These are phyloP conservation scores for Blastobotrys serpentis DNA, from an alignment of 1,139 yeast genomes.

Conservation along the genomic window DNA sequence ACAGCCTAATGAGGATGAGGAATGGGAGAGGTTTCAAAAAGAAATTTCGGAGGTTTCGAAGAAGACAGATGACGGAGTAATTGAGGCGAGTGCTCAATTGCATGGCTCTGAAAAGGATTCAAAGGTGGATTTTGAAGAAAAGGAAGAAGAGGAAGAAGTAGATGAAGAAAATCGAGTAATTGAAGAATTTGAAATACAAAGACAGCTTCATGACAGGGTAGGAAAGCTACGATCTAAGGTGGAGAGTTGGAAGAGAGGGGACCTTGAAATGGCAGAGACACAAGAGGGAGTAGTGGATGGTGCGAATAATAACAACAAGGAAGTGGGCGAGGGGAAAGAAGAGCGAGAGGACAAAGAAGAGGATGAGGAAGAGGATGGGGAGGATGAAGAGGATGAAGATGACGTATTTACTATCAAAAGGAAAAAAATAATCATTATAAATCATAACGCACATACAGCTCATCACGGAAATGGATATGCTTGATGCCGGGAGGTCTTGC, in stretches of 20 bases:
- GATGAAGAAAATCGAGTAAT: conserved; percentile 6
- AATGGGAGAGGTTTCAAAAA: conserved; percentile 26
- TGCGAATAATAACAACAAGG: not conserved
- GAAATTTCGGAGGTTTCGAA: conserved; percentile 19
- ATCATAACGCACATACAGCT: conserved; percentile 61
- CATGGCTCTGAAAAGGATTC: conserved; percentile 10
- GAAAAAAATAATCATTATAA: conserved; percentile 3
- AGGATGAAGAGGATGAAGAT: conserved; percentile 19
- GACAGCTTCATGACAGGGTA: conserved; percentile 1
- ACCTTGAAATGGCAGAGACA: too few relatives aligned
- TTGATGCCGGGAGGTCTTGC: conserved; percentile 73
- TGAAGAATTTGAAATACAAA: conserved; percentile 10
- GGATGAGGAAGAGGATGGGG: conserved; percentile 15
- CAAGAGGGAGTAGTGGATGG: not conserved
- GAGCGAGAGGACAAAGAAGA: conserved; percentile 10
- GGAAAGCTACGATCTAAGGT: not conserved
- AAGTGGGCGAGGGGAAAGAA: conserved; percentile 2
- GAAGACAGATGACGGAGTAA: conserved; percentile 9
- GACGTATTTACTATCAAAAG: conserved; percentile 13
- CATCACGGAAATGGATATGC: conserved; percentile 77
- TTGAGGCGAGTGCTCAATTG: not conserved
- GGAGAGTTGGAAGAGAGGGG: not conserved
- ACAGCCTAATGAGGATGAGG: conserved; percentile 18
- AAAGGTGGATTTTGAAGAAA: not conserved
- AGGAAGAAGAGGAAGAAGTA: not conserved